Evolutionary conservation across 2,329 filamentous ascomycete genomes (phyloP).

Genomic region (Exophiala viscosa): DNA sequence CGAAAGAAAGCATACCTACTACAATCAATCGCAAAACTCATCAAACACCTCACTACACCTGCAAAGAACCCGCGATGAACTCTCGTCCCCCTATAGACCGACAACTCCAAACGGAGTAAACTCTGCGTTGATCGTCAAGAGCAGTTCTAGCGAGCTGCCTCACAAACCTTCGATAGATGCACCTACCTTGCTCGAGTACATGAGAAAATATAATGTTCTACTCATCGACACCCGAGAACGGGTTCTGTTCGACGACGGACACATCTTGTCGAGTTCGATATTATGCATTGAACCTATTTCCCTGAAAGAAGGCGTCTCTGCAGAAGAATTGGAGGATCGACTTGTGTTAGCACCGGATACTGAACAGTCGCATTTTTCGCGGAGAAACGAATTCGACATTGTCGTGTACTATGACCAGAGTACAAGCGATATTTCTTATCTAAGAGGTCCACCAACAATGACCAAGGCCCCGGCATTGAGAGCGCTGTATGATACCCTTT

Average conservation of each 20-base stretch:
- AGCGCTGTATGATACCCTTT: slow-evolving; percentile 72
- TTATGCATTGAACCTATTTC: slow-evolving; percentile 88
- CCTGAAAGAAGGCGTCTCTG: slow-evolving; percentile 63
- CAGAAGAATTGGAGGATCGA: slow-evolving; percentile 56
- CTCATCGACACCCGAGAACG: slow-evolving; percentile 82
- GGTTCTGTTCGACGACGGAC: slow-evolving; percentile 78
- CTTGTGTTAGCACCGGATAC: slow-evolving; percentile 46
- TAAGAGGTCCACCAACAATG: slow-evolving; percentile 44
- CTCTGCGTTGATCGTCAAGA: slow-evolving; percentile 37
- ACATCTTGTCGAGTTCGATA: slow-evolving; percentile 77
- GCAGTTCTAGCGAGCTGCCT: slow-evolving; percentile 47
- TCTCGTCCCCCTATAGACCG: slow-evolving; percentile 38
- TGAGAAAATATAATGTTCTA: slow-evolving; percentile 64
- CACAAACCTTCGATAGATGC: slow-evolving; percentile 63
- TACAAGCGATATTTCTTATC: slow-evolving; percentile 57
- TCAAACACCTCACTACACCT: slow-evolving; percentile 35
- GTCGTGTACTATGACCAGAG: slow-evolving; percentile 85
- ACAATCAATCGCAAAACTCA: slow-evolving; percentile 36
- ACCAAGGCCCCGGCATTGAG: slow-evolving; percentile 57
- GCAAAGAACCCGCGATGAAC: slow-evolving; percentile 37
- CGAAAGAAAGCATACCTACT: slow-evolving; percentile 29
- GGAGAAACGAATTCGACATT: slow-evolving; percentile 72
- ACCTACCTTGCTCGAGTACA: slow-evolving; percentile 66
- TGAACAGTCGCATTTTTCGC: slow-evolving; percentile 71
- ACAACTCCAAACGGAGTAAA: slow-evolving; percentile 42